phyloP scores from a whole-genome alignment of 495 filamentous ascomycete genomes.

The Aspergillus nanangensis region DNA sequence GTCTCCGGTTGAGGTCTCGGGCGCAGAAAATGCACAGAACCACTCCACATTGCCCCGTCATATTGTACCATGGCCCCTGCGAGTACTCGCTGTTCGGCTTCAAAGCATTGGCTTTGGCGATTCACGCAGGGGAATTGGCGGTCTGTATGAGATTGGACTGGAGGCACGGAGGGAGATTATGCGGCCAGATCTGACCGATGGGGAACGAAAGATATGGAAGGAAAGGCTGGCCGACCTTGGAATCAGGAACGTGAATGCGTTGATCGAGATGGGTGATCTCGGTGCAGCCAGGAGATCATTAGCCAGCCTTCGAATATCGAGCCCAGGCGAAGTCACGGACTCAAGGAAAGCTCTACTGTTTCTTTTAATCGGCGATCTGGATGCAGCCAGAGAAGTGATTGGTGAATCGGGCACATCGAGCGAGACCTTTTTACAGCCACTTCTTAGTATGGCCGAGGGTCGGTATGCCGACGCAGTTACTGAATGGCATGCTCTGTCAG shows the following conservation, averaged over 20 bases:
- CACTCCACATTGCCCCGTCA: conserved; percentile 32
- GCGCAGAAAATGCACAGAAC: conserved; percentile 32
- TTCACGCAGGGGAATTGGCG: conserved; percentile 75
- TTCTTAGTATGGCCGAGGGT: conserved; percentile 76
- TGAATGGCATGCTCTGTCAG: conserved; percentile 58
- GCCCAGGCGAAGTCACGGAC: conserved; percentile 31
- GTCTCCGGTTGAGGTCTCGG: conserved; percentile 12
- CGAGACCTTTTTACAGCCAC: conserved; percentile 48
- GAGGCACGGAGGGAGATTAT: conserved; percentile 61
- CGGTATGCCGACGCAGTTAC: conserved; percentile 58
- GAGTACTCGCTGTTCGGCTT: conserved; percentile 74
- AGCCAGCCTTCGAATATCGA: conserved; percentile 29
- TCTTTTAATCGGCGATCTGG: conserved; percentile 71
- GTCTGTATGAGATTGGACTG: conserved; percentile 79
- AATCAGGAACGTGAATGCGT: conserved; percentile 67
- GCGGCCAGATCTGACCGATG: conserved; percentile 19
- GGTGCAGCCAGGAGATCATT: conserved; percentile 71
- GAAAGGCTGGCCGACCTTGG: conserved; percentile 68
- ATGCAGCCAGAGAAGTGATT: conserved; percentile 53
- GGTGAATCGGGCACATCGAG: conserved; percentile 15
- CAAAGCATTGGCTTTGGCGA: conserved; percentile 83
- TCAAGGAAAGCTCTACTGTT: conserved; percentile 60
- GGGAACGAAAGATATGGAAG: conserved; percentile 58
- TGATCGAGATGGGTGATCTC: conserved; percentile 90
- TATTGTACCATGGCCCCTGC: conserved; percentile 82